phyloP scores from a whole-genome alignment of 2,329 filamentous ascomycete genomes.

The Cadophora sp. region DNA sequence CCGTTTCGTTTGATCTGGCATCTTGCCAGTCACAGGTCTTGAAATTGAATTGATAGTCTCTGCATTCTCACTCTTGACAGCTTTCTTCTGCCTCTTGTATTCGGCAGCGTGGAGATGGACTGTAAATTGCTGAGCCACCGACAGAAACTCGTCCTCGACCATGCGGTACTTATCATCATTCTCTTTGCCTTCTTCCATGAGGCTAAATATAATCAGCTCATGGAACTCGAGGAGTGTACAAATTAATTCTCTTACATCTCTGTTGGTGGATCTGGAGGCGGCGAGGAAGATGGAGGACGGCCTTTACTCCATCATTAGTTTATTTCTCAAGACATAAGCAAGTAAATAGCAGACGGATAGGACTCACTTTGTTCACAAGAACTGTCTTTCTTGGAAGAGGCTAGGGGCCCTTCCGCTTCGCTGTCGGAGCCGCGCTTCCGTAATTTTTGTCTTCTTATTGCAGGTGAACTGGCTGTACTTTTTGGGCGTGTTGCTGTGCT shows the following conservation, averaged over 20 bases:
- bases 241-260: constrained; percentile 50
- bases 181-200: constrained; percentile 68
- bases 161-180: constrained; percentile 79
- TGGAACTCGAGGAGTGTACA: neutral
- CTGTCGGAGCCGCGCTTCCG: constrained; percentile 11
- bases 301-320: constrained; percentile 19
- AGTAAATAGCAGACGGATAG: neutral
- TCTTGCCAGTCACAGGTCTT: constrained; percentile 47
- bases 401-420: constrained; percentile 11
- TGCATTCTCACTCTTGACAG: constrained; percentile 61
- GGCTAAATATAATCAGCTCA: constrained; percentile 36
- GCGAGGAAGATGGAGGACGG: constrained; percentile 57
- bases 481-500: constrained; percentile 20
- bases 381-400: neutral
- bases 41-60: constrained; percentile 50
- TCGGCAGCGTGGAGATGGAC: constrained; percentile 79
- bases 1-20: constrained; percentile 42
- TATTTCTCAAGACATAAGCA: neutral
- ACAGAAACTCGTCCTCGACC: constrained; percentile 82
- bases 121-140: constrained; percentile 73
- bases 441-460: constrained; percentile 31
- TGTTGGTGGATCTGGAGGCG: constrained; percentile 55
- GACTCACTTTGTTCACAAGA: neutral
- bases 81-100: constrained; percentile 70
- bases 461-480: constrained; percentile 15